Percentiles rank a stretch among this genome's conserved stretches.
Conservation (phyloP, 208 protist species). For the Naegleria lovaniensis region DNA sequence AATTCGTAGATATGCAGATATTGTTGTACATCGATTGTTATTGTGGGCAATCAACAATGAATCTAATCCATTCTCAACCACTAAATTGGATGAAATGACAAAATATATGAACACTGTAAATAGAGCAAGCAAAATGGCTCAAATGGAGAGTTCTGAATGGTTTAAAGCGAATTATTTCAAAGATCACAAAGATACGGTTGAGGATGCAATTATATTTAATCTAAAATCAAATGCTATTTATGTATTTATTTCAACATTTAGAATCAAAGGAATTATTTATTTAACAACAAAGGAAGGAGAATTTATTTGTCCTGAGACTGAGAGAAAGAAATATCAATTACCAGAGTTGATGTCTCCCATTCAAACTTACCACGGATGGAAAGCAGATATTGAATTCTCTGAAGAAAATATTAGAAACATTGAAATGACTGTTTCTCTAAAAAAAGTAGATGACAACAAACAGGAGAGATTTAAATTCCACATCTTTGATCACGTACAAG, state of each 20-base stretch:
- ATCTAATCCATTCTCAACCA: neutral
- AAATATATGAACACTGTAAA: neutral
- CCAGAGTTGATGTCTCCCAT: too few relatives aligned
- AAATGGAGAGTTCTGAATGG: neutral
- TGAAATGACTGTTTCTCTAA: neutral
- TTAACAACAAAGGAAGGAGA: constrained; percentile 2
- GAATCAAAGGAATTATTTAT: neutral
- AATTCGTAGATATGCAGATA: constrained; percentile 80
- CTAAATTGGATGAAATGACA: neutral
- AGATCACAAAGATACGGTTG: neutral
- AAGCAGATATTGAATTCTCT: neutral
- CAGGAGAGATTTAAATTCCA: neutral
- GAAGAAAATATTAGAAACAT: neutral
- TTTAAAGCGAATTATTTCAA: constrained; percentile 14
- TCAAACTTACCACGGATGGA: neutral
- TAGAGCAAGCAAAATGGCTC: neutral
- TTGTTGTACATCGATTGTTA: constrained; percentile 82
- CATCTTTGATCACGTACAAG: constrained; percentile 3
- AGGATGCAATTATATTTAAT: constrained; percentile 5
- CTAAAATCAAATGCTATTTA: neutral
- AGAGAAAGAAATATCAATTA: neutral
- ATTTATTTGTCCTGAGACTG: neutral
- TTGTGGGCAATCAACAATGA: constrained; percentile 40
- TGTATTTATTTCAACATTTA: neutral
- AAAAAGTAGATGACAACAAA: neutral